Conservation (phyloP, 768 basidiomycete genomes). For the Mycena rosella region DNA sequence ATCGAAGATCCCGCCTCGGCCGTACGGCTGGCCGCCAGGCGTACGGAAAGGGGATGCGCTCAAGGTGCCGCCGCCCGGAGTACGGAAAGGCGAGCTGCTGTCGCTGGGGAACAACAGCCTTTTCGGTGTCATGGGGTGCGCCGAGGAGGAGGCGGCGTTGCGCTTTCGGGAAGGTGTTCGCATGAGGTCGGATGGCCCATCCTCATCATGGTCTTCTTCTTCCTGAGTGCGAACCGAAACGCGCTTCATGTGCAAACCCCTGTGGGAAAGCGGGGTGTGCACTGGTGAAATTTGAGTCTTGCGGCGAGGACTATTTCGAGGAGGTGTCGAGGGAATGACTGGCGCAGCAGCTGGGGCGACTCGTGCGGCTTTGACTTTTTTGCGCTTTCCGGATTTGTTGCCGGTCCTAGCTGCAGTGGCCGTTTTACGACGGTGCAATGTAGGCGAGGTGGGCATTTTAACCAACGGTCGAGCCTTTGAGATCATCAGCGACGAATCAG, state of each 20-base stretch:
- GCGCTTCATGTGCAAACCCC: constrained; percentile 73
- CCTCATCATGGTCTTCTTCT: constrained; percentile 18
- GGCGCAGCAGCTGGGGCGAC: neutral
- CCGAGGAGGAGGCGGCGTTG: constrained; percentile 46
- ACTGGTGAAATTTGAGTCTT: constrained; percentile 64
- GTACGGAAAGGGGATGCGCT: constrained; percentile 60
- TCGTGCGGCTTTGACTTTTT: constrained; percentile 24
- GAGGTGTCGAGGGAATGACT: constrained; percentile 60
- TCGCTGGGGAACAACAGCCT: constrained; percentile 54
- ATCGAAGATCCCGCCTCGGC: constrained; percentile 65
- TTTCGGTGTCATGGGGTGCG: constrained; percentile 56
- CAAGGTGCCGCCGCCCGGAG: constrained; percentile 43
- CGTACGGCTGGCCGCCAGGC: constrained; percentile 56
- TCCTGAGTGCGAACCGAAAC: constrained; percentile 27
- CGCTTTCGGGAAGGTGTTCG: constrained; percentile 62
- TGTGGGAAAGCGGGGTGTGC: constrained; percentile 77
- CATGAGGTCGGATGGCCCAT: constrained; percentile 47
- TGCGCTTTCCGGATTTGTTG: constrained; percentile 26
- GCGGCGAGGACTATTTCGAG: constrained; percentile 41
- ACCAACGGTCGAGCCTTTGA: constrained; percentile 19
- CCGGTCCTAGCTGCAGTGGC: constrained; percentile 29
- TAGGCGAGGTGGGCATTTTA: constrained; percentile 29
- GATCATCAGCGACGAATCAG: constrained; percentile 17
- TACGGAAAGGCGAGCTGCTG: constrained; percentile 58
- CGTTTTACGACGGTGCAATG: constrained; percentile 35